Percentiles rank a stretch among this genome's conserved stretches.
Conservation (phyloP, 805 yeast species). For the Yarrowia alimentaria region DNA sequence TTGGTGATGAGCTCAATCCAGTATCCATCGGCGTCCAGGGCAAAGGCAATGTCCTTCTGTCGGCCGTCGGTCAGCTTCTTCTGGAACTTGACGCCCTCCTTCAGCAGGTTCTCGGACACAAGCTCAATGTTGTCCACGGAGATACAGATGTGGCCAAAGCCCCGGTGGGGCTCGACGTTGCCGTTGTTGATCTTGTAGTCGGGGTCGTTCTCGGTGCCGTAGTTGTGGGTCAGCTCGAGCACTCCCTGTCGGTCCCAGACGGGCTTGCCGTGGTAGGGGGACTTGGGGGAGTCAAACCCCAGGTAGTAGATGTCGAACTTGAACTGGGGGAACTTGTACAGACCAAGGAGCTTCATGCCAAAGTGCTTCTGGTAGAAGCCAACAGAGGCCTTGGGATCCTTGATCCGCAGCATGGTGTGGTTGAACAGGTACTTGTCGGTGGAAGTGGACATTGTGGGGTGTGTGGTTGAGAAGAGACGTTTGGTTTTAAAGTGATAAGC, state of each 20-base stretch:
- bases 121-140: conserved; percentile 75
- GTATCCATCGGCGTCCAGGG: conserved; percentile 92
- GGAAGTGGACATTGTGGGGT: conserved; percentile 17
- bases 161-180: conserved; percentile 77
- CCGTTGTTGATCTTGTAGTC: conserved; percentile 70
- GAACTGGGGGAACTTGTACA: conserved; percentile 52
- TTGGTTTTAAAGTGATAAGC: too few relatives aligned
- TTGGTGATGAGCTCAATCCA: conserved; percentile 89
- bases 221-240: conserved; percentile 77
- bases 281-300: conserved; percentile 51
- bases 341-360: conserved; percentile 63
- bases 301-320: conserved; percentile 69
- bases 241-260: conserved; percentile 57
- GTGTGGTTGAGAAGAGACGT: conserved; percentile 4
- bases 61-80: conserved; percentile 87
- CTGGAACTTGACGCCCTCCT: conserved; percentile 68
- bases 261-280: conserved; percentile 43
- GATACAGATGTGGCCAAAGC: conserved; percentile 92
- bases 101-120: conserved; percentile 58
- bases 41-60: conserved; percentile 90
- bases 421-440: conserved; percentile 33
- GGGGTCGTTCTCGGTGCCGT: conserved; percentile 64
- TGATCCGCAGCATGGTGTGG: conserved; percentile 63
- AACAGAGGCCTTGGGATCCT: conserved; percentile 72
- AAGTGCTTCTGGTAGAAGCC: conserved; percentile 72